Evolutionary conservation across 345 rosid species (phyloP).

Genomic region (Citrus maxima): DNA sequence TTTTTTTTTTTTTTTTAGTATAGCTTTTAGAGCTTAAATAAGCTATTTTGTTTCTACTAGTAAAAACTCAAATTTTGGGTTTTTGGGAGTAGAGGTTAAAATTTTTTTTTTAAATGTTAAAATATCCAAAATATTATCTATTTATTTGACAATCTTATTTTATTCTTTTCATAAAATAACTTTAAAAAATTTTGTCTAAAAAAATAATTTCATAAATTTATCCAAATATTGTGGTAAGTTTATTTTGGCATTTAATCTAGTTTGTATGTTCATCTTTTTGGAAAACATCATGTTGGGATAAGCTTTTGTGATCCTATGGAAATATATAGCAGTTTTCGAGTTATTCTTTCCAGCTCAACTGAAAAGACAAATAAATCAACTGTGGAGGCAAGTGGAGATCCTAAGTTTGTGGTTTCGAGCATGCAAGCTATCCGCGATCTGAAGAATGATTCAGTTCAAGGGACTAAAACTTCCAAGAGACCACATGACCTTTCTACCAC

Average conservation of each 20-base stretch:
- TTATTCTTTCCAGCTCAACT: slow-evolving; percentile 31
- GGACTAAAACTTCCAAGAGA: not conserved
- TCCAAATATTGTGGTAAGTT: not conserved
- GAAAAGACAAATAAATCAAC: slow-evolving; percentile 35
- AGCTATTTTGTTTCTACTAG: too few relatives aligned
- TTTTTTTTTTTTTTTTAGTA: too few relatives aligned
- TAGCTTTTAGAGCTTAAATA: too few relatives aligned
- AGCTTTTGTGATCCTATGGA: slow-evolving; percentile 1
- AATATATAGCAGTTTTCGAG: slow-evolving; percentile 36
- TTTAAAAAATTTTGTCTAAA: too few relatives aligned
- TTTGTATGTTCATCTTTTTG: slow-evolving; percentile 3
- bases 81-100: too few relatives aligned
- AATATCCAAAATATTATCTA: too few relatives aligned
- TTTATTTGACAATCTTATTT: too few relatives aligned
- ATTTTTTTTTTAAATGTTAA: too few relatives aligned
- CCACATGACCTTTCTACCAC: slow-evolving; percentile 20
- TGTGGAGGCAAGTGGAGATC: slow-evolving; percentile 11
- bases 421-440: slow-evolving; percentile 31
- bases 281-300: slow-evolving; percentile 1
- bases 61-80: too few relatives aligned
- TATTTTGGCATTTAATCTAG: slow-evolving; percentile 2
- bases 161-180: too few relatives aligned
- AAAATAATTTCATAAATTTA: too few relatives aligned
- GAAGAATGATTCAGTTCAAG: slow-evolving; percentile 36
- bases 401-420: slow-evolving; percentile 32